These are phyloP conservation scores for Xanthoparmelia taractica DNA, from an alignment of 495 filamentous ascomycete genomes.

Conservation along the genomic window DNA sequence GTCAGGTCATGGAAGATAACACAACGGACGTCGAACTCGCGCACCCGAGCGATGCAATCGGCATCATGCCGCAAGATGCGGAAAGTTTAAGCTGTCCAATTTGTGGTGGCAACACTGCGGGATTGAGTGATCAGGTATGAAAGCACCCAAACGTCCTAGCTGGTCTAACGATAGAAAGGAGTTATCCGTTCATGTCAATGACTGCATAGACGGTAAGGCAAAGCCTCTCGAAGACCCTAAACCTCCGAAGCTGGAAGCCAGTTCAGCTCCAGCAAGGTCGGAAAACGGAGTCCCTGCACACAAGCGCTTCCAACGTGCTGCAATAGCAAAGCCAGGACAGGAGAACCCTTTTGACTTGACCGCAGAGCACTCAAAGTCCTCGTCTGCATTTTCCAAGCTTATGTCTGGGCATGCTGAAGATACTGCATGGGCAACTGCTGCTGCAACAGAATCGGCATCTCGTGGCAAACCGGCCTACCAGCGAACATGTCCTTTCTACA, in stretches of 20 bases:
- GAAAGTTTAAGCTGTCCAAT: slow-evolving; percentile 58
- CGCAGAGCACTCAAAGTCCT: slow-evolving; percentile 25
- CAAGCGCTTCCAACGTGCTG: slow-evolving; percentile 56
- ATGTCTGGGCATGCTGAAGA: slow-evolving; percentile 91
- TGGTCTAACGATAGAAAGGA: slow-evolving; percentile 36
- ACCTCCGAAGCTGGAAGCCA: background rate
- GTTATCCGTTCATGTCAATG: slow-evolving; percentile 71
- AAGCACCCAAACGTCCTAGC: background rate
- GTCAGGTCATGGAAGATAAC: slow-evolving; percentile 28
- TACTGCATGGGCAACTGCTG: slow-evolving; percentile 78
- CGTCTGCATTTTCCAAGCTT: slow-evolving; percentile 80
- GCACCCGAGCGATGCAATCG: slow-evolving; percentile 15
- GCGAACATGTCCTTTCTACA: slow-evolving; percentile 95
- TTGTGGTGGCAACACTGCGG: slow-evolving; percentile 55
- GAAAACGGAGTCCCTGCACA: slow-evolving; percentile 33
- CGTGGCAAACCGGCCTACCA: slow-evolving; percentile 85
- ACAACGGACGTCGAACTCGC: background rate
- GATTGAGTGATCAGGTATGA: slow-evolving; percentile 50
- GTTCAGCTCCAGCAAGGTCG: slow-evolving; percentile 16
- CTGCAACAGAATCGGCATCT: slow-evolving; percentile 66
- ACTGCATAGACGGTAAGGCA: slow-evolving; percentile 78
- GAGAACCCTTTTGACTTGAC: slow-evolving; percentile 59
- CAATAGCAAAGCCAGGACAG: slow-evolving; percentile 68
- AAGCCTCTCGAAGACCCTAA: slow-evolving; percentile 33
- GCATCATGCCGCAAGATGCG: slow-evolving; percentile 28